A percentile compares a stretch with the other conserved stretches of the same genome.
Evolutionary conservation across 345 rosid genomes (phyloP).

Genomic region (Moricandia moricandioides): DNA sequence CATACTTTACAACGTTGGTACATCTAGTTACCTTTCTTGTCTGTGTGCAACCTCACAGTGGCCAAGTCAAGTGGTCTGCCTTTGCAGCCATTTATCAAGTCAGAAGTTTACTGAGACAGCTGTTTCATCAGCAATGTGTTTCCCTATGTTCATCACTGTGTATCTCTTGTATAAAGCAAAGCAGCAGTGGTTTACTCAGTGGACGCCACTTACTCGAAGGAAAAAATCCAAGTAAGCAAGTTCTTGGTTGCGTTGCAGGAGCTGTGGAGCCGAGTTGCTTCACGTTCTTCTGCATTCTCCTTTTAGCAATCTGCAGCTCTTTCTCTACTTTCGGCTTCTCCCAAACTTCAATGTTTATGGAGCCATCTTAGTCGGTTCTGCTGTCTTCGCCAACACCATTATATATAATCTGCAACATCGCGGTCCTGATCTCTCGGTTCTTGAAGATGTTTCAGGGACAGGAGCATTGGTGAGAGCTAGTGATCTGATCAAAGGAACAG

Average conservation of each 20-base stretch:
- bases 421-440: constrained; percentile 59
- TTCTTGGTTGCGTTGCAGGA: constrained; percentile 44
- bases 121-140: constrained; percentile 62
- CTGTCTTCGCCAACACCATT: constrained; percentile 72
- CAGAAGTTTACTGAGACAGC: constrained; percentile 63
- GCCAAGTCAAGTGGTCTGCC: constrained; percentile 79
- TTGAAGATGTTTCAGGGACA: constrained; percentile 80
- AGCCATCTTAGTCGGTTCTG: constrained; percentile 57
- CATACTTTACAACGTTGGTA: no score
- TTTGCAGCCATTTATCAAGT: constrained; percentile 54
- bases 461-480: constrained; percentile 69
- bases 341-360: constrained; percentile 52
- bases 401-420: constrained; percentile 66
- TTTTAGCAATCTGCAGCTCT: constrained; percentile 50
- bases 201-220: no score
- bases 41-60: no score
- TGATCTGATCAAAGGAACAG: constrained; percentile 65
- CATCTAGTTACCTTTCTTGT: no score
- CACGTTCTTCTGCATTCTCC: constrained; percentile 61
- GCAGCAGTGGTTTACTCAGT: no score
- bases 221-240: constrained; percentile 40
- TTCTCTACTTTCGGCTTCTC: constrained; percentile 53
- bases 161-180: constrained; percentile 47
- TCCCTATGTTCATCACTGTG: constrained; percentile 65
- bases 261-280: constrained; percentile 65